These are phyloP conservation scores for Nemophila menziesii DNA, from an alignment of 257 asterid species.

Conservation along the genomic window DNA sequence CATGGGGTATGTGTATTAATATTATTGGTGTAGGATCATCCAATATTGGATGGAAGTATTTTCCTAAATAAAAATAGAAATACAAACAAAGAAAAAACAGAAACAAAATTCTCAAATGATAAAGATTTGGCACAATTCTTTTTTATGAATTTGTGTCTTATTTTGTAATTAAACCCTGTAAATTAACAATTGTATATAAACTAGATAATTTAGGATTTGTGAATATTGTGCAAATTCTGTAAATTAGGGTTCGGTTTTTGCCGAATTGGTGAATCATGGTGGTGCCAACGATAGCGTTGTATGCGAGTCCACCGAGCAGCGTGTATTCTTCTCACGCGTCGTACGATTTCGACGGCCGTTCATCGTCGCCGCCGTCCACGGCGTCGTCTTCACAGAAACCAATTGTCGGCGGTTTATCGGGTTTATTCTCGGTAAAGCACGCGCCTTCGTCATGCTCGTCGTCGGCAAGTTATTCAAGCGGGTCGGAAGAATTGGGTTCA, in stretches of 20 bases:
- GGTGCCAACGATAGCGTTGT: slow-evolving; percentile 79
- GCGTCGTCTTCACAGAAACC: no score
- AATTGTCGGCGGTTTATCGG: slow-evolving; percentile 64
- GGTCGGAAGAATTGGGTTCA: slow-evolving; percentile 59
- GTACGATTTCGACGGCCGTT: slow-evolving; percentile 33
- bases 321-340: slow-evolving; percentile 64
- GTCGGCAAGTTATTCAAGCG: slow-evolving; percentile 41
- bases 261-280: slow-evolving; percentile 33
- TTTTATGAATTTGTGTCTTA: slow-evolving; percentile 3
- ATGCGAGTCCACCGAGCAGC: no score
- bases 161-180: background rate
- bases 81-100: slow-evolving; percentile 8
- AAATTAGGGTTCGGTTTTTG: background rate
- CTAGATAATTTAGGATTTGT: no score
- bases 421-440: slow-evolving; percentile 50
- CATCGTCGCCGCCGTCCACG: slow-evolving; percentile 43
- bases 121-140: background rate
- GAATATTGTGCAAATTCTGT: no score
- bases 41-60: no score
- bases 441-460: slow-evolving; percentile 39
- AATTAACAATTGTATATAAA: no score
- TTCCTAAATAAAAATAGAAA: no score
- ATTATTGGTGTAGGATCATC: no score
- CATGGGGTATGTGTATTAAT: no score
- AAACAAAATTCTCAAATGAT: slow-evolving; percentile 1